Evolutionary conservation across 108 stramenopile genomes (phyloP).

Genomic region (Fragilaria radians): DNA sequence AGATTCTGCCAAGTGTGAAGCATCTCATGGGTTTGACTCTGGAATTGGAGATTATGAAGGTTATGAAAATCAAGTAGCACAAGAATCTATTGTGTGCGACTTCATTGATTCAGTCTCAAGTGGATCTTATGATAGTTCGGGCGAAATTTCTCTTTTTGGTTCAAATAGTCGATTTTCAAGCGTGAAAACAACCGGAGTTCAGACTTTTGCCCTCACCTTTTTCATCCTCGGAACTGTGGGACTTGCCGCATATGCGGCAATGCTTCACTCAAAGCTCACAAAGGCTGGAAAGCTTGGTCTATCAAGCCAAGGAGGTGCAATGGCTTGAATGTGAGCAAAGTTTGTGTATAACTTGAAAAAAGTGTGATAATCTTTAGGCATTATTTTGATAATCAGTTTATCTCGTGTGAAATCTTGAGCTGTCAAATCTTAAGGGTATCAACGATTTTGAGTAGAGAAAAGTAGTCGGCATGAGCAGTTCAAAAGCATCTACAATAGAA

Average conservation of each 20-base stretch:
- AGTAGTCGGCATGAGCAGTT: too few relatives aligned
- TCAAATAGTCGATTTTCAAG: constrained; percentile 29
- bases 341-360: too few relatives aligned
- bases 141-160: constrained; percentile 46
- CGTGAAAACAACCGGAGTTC: constrained; percentile 56
- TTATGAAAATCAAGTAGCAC: constrained; percentile 60
- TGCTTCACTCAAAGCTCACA: constrained; percentile 80
- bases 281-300: constrained; percentile 59
- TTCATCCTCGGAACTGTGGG: constrained; percentile 77
- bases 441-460: too few relatives aligned
- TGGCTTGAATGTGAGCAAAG: too few relatives aligned
- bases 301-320: constrained; percentile 52
- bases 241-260: constrained; percentile 78
- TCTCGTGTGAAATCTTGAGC: too few relatives aligned
- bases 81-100: constrained; percentile 72
- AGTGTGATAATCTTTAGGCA: too few relatives aligned
- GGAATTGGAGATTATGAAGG: constrained; percentile 30
- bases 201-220: constrained; percentile 82
- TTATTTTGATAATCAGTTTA: too few relatives aligned
- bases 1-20: constrained; percentile 76
- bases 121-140: constrained; percentile 33
- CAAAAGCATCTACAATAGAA: too few relatives aligned
- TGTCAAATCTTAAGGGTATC: too few relatives aligned
- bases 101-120: constrained; percentile 38
- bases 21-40: constrained; percentile 57